Evolutionary conservation across 129 eudicot genomes (phyloP), one percentile per base, ranked within the genome.

Genomic region (Erigeron canadensis): DNA sequence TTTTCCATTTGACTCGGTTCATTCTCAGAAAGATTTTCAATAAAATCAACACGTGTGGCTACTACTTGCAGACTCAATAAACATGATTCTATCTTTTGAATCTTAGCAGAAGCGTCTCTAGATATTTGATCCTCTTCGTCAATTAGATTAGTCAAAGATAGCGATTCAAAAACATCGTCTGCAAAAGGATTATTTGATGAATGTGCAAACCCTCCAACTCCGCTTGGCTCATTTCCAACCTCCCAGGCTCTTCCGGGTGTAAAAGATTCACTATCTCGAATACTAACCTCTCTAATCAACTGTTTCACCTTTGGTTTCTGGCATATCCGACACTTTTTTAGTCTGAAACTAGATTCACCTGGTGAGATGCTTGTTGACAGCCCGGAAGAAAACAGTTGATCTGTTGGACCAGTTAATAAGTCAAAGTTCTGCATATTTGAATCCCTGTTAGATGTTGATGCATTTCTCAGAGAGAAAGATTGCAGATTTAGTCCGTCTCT

Each of bases 241-340:
- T 78, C 77, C 67, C 72, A 78, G 9, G 73, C 71, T 73, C 73
- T 67, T 63, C 16, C 46, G 37, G 34, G 38, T 39, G 58, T 73
- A 50, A 40, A 53, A 56, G 55, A 66, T 34, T 54, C 73, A 40
- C 56, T 45, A 7, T 62, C 73, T 46, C 41, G 68, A 68, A 64
- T 4, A 12, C 70, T 67, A 4, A 13, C 5, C 51, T 84, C 77
- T 53, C 58, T 61, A 22, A 74, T 84, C 76, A 70, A 28, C 79
- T 81, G 81, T 47, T 74, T 84, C 57, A 73, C 56, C 57, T 47
- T 77, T 44, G 77, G 72, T 75, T 21, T 55, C n/a, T 22, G 78
- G 77, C 85, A 77, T 70, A 78, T 73, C 7, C 71, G 72, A 19
- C 83, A 84, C 5, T 83, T 72, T 74, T 77, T 84, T 61, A 59